Evolutionary conservation across 2,329 filamentous ascomycete species (phyloP).

Genomic region (Sporothrix brasiliensis): DNA sequence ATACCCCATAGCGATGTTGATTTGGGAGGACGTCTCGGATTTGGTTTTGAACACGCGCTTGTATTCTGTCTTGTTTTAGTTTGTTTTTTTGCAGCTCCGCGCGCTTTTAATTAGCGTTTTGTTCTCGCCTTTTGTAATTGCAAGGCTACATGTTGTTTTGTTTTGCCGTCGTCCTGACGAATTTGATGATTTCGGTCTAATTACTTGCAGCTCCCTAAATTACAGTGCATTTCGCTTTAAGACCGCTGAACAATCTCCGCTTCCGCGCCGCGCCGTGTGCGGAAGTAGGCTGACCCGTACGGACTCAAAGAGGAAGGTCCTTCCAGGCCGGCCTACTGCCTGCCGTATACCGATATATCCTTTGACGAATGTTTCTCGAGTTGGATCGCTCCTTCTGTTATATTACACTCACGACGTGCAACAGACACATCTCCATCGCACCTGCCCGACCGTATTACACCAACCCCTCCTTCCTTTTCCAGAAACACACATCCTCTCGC

Average conservation of each 20-base stretch:
- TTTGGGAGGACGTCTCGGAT: not conserved
- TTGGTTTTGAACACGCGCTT: not conserved
- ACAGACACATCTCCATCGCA: not conserved
- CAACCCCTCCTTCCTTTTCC: conserved; percentile 17
- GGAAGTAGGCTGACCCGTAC: not conserved
- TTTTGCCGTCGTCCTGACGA: not conserved
- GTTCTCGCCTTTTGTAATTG: not conserved
- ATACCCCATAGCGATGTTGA: conserved; percentile 22
- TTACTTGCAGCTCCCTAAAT: not conserved
- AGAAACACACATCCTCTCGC: not conserved
- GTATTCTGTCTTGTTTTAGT: not conserved
- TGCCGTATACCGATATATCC: not conserved
- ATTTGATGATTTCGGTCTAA: not conserved
- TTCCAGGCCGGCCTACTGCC: not conserved
- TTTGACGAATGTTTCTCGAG: not conserved
- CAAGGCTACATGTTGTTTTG: not conserved
- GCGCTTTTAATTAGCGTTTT: not conserved
- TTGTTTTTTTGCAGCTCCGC: not conserved
- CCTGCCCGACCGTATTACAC: conserved; percentile 16
- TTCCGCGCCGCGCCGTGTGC: not conserved
- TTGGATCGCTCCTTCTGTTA: not conserved
- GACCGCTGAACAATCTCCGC: not conserved
- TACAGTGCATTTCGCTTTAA: not conserved
- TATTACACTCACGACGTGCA: too few species aligned
- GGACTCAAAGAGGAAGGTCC: conserved; percentile 12